Percentiles rank a stretch among this genome's conserved stretches.
These are phyloP conservation scores for Colletotrichum salicis DNA, from an alignment of 2,329 filamentous ascomycete species.

Conservation along the genomic window DNA sequence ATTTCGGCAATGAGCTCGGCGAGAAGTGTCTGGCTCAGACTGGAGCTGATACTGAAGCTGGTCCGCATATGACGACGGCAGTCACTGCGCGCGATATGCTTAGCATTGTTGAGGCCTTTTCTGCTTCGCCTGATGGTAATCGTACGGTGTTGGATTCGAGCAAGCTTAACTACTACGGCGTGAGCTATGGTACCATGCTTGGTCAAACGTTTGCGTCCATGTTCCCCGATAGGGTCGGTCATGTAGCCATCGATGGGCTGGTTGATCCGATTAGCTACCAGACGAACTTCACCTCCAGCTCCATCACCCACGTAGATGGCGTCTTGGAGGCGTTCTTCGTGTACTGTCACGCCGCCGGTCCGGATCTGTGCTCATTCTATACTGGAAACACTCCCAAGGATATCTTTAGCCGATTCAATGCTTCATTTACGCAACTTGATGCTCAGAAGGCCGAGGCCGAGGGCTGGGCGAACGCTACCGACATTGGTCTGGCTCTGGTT, in stretches of 20 bases:
- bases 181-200: slow-evolving; percentile 59
- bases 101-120: slow-evolving; percentile 49
- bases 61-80: slow-evolving; percentile 47
- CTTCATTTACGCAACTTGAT: slow-evolving; percentile 36
- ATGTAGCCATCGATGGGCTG: slow-evolving; percentile 57
- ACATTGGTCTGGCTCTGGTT: slow-evolving; percentile 5
- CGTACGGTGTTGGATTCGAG: slow-evolving; percentile 31
- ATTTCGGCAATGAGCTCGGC: slow-evolving; percentile 7
- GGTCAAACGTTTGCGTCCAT: slow-evolving; percentile 53
- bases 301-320: slow-evolving; percentile 55
- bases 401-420: slow-evolving; percentile 44
- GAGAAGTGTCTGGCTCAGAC: neutral
- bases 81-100: slow-evolving; percentile 56
- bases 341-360: slow-evolving; percentile 53
- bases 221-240: slow-evolving; percentile 49
- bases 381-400: slow-evolving; percentile 44
- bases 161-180: slow-evolving; percentile 54
- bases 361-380: slow-evolving; percentile 50
- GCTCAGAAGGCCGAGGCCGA: slow-evolving; percentile 30
- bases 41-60: slow-evolving; percentile 13
- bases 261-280: slow-evolving; percentile 52
- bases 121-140: slow-evolving; percentile 26
- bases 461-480: slow-evolving; percentile 35
- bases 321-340: slow-evolving; percentile 54
- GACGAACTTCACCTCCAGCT: slow-evolving; percentile 48